Conservation (phyloP, 1,139 yeast genomes). For the Saccharomyces hybrid region DNA sequence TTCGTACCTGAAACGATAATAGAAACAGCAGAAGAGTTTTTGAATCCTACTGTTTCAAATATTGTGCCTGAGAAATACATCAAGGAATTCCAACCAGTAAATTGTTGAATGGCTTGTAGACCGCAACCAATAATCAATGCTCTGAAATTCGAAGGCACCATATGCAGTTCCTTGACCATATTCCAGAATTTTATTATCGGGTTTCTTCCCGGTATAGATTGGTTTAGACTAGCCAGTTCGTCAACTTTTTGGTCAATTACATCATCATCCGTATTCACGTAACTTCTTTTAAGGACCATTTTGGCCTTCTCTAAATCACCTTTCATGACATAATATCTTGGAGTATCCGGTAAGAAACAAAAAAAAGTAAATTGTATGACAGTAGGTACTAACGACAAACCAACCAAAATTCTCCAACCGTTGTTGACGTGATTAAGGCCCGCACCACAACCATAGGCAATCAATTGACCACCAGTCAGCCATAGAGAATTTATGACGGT, state of each 20-base stretch:
- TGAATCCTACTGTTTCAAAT: slow-evolving; percentile 80
- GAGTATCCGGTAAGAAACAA: slow-evolving; percentile 88
- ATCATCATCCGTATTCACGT: slow-evolving; percentile 48
- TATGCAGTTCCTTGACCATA: slow-evolving; percentile 61
- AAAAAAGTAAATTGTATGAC: slow-evolving; percentile 68
- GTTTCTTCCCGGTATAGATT: slow-evolving; percentile 53
- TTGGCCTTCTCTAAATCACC: slow-evolving; percentile 60
- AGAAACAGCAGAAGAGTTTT: slow-evolving; percentile 86
- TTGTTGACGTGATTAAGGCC: slow-evolving; percentile 64
- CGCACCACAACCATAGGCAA: slow-evolving; percentile 90
- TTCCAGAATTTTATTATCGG: slow-evolving; percentile 49
- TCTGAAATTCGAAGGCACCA: slow-evolving; percentile 72
- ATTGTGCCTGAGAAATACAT: slow-evolving; percentile 91
- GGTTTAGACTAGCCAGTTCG: slow-evolving; percentile 50
- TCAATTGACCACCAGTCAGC: slow-evolving; percentile 78
- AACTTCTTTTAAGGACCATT: slow-evolving; percentile 51
- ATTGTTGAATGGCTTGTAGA: slow-evolving; percentile 89
- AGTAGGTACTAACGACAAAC: slow-evolving; percentile 83
- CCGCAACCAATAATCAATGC: slow-evolving; percentile 88
- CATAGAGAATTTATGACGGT: slow-evolving; percentile 44
- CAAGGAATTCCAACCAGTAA: slow-evolving; percentile 89
- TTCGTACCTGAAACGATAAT: slow-evolving; percentile 88
- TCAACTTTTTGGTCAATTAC: slow-evolving; percentile 50
- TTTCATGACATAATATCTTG: slow-evolving; percentile 73
- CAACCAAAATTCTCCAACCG: slow-evolving; percentile 93